Conservation (phyloP, 73 alveolate genomes). For the Tetrahymena thermophila region DNA sequence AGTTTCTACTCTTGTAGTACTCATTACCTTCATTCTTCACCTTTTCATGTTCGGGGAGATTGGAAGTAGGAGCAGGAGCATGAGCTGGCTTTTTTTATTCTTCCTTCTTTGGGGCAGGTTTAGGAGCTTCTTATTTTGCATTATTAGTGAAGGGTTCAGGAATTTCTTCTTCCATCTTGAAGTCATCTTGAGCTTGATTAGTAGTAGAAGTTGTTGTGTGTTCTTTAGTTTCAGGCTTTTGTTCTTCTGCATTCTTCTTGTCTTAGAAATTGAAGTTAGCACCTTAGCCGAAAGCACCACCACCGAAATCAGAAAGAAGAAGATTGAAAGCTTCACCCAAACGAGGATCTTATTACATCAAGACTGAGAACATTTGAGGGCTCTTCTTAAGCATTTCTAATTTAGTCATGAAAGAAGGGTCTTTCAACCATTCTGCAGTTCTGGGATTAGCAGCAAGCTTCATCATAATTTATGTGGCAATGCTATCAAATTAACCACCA, state of each 20-base stretch:
- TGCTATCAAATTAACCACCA: not conserved
- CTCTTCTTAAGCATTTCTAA: slow-evolving; percentile 59
- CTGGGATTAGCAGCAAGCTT: slow-evolving; percentile 76
- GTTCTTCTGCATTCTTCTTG: slow-evolving; percentile 30
- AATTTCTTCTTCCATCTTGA: slow-evolving; percentile 31
- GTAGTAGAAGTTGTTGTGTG: not conserved
- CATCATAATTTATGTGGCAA: slow-evolving; percentile 24
- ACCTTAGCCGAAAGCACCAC: not conserved
- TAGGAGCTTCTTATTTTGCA: not conserved
- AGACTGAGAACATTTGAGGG: slow-evolving; percentile 66
- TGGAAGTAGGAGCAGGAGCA: slow-evolving; percentile 10
- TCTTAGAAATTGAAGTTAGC: slow-evolving; percentile 2
- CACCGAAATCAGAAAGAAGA: slow-evolving; percentile 3
- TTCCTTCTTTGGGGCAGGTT: not conserved
- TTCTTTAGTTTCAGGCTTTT: slow-evolving; percentile 30
- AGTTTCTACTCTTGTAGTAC: slow-evolving; percentile 73
- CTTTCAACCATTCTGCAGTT: slow-evolving; percentile 65
- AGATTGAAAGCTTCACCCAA: not conserved
- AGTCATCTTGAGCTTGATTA: not conserved
- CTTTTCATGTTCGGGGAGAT: slow-evolving; percentile 69
- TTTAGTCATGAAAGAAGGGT: slow-evolving; percentile 62
- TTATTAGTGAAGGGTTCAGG: not conserved
- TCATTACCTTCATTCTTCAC: slow-evolving; percentile 81
- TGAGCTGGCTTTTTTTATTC: not conserved
- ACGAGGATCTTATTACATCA: slow-evolving; percentile 46